These are phyloP conservation scores for Penicillium sp. DNA, from an alignment of 2,329 filamentous ascomycete genomes.

Conservation along the genomic window DNA sequence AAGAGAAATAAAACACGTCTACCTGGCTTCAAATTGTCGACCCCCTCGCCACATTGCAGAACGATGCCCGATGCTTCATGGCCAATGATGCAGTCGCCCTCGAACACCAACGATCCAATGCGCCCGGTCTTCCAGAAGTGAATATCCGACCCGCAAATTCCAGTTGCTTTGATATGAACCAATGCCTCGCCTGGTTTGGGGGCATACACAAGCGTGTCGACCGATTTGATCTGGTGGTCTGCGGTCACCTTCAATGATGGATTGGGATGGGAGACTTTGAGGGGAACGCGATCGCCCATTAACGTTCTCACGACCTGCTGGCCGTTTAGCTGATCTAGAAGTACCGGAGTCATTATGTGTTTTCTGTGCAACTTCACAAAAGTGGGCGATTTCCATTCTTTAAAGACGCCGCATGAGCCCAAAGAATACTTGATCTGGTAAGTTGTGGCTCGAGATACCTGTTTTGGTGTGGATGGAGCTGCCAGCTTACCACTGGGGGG, in stretches of 20 bases:
- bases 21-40: constrained; percentile 53
- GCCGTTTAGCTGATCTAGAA: constrained; percentile 9
- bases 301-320: constrained; percentile 7
- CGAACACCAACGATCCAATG: constrained; percentile 63
- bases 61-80: constrained; percentile 65
- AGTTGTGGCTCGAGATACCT: constrained; percentile 1
- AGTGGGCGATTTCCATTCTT: not conserved
- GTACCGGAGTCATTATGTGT: constrained; percentile 16
- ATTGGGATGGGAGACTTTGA: constrained; percentile 41
- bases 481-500: no score
- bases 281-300: constrained; percentile 4
- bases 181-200: constrained; percentile 58
- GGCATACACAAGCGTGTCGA: constrained; percentile 58
- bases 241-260: constrained; percentile 61
- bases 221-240: constrained; percentile 58
- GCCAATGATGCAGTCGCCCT: constrained; percentile 64
- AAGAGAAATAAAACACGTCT: not conserved
- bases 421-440: not conserved
- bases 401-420: not conserved
- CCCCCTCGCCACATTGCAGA: constrained; percentile 56
- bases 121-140: constrained; percentile 67
- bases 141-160: constrained; percentile 68
- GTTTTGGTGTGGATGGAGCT: no score
- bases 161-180: constrained; percentile 62
- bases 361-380: not conserved